Evolutionary conservation across 805 yeast species (phyloP), one percentile per base, ranked within the genome.

Genomic region (Kurtzmaniella fragi): DNA sequence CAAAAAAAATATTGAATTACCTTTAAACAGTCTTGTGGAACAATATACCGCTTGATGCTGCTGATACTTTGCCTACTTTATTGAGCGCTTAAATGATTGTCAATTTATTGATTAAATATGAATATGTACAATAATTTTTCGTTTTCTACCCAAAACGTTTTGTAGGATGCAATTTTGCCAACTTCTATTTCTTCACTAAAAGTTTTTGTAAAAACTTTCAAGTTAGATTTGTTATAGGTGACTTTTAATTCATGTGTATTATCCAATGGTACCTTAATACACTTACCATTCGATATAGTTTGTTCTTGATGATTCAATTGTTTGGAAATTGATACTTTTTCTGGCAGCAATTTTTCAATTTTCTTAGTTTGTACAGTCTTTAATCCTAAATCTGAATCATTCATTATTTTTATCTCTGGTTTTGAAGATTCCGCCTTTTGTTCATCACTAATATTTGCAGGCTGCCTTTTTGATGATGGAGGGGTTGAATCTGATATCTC

Each of bases 401-500:
- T 8, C 25, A 20, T 20, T 5, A 20, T 20, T 20, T 35, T 3
- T n/a, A 29, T 26, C 7, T 17, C 29, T 4, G 35, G 4, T n/a
- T 6, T 13, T 17, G 42, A 26, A 30, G 20, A 17, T 11, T 3
- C 16, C 9, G 39, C 25, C 26, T 28, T 5, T 12, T 17, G 31
- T 23, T 34, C 37, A 12, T 4, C 16, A 15, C n/a, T 34, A 11
- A 14, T 12, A 11, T 16, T 34, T 40, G 26, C 25, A 20, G 25
- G 8, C 25, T 5, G 25, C 8, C 25, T 15, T 26, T 31, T 16
- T 31, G 23, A 13, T 34, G 26, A n/a, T 25, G 11, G 5, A 17
- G 32, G 32, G 30, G 33, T 43, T 39, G 62, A 58, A 6, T 56
- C 67, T 15, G 59, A 63, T 11, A 81, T 68, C 43, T 80, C 87